phyloP scores from a whole-genome alignment of 2,329 filamentous ascomycete genomes.

The Peltaster fructicola region DNA sequence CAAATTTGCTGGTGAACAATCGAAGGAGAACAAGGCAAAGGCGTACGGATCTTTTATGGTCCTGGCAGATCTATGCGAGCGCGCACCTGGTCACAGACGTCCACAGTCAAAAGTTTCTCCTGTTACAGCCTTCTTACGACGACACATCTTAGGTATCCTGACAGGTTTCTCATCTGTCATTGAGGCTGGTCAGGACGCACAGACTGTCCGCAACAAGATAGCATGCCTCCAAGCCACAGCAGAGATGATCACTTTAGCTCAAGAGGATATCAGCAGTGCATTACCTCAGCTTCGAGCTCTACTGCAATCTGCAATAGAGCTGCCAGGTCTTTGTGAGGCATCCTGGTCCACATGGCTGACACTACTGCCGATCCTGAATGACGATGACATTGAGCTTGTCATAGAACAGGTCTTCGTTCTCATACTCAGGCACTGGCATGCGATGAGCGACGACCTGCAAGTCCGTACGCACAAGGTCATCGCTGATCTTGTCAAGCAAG shows the following conservation, averaged over 20 bases:
- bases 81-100: slow-evolving; percentile 26
- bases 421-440: slow-evolving; percentile 62
- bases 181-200: slow-evolving; percentile 35
- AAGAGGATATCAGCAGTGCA: slow-evolving; percentile 55
- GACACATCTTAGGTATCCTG: slow-evolving; percentile 73
- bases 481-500: slow-evolving; percentile 43
- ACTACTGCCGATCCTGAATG: slow-evolving; percentile 56
- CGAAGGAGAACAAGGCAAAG: slow-evolving; percentile 23
- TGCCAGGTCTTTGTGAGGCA: slow-evolving; percentile 54
- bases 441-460: slow-evolving; percentile 44
- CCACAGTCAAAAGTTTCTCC: slow-evolving; percentile 33
- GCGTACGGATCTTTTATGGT: slow-evolving; percentile 32
- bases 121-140: slow-evolving; percentile 56
- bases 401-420: slow-evolving; percentile 83
- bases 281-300: slow-evolving; percentile 91
- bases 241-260: slow-evolving; percentile 68
- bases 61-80: slow-evolving; percentile 32
- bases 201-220: slow-evolving; percentile 41
- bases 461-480: slow-evolving; percentile 45
- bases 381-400: slow-evolving; percentile 61
- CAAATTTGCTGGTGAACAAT: slow-evolving; percentile 57
- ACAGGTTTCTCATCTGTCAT: slow-evolving; percentile 62
- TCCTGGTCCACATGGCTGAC: slow-evolving; percentile 74
- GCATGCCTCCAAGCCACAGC: slow-evolving; percentile 68
- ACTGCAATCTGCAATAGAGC: slow-evolving; percentile 64